These are phyloP conservation scores for Alternaria dauci DNA, from an alignment of 2,329 filamentous ascomycete genomes.

Conservation along the genomic window DNA sequence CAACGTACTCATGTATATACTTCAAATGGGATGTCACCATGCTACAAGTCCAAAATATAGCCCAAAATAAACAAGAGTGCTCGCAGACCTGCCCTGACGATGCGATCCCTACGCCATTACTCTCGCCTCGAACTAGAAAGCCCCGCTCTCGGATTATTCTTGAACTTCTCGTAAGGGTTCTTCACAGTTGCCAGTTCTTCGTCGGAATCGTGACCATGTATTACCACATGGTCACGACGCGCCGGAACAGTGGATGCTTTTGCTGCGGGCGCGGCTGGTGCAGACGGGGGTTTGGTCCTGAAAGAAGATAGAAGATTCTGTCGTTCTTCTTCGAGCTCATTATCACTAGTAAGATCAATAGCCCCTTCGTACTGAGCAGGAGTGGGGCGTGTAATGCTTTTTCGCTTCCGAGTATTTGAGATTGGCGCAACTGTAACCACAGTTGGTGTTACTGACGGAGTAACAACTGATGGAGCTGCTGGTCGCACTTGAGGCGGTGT, in stretches of 20 bases:
- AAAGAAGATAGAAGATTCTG: conserved; percentile 24
- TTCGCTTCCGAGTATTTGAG: conserved; percentile 2
- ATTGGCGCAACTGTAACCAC: no score
- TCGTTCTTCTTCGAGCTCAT: conserved; percentile 20
- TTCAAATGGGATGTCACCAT: neutral
- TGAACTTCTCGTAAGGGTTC: conserved; percentile 9
- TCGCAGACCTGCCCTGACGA: neutral
- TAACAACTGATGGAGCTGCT: neutral
- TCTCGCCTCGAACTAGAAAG: neutral
- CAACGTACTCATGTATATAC: neutral
- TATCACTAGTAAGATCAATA: conserved; percentile 31
- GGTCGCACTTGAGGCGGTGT: neutral
- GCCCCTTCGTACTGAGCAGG: conserved; percentile 2
- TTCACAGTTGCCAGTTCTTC: neutral
- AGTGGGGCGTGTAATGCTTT: neutral
- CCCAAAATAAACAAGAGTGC: neutral
- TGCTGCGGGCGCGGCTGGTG: neutral
- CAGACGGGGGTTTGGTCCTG: conserved; percentile 9
- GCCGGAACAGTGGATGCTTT: neutral
- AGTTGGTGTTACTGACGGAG: neutral
- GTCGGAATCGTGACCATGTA: neutral
- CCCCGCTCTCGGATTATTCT: neutral
- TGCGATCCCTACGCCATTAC: neutral
- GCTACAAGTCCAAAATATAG: neutral
- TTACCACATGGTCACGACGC: neutral